These are phyloP conservation scores for Nepenthes alata DNA, from an alignment of 179 eudicot genomes.

Conservation along the genomic window DNA sequence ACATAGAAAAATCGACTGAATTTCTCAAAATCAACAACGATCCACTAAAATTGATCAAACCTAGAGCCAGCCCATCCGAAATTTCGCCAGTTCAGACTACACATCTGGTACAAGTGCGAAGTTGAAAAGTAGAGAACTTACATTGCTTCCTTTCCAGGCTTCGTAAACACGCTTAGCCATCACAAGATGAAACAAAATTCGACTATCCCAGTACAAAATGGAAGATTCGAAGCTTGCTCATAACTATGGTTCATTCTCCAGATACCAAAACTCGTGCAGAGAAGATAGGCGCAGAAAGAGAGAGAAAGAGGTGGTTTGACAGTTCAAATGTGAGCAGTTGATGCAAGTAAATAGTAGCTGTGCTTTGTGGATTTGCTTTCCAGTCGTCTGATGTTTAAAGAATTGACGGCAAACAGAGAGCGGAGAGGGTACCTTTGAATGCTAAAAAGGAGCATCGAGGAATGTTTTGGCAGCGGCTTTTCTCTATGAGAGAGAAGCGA, in stretches of 20 bases:
- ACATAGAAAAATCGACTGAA: not conserved
- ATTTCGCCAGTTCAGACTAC: not conserved
- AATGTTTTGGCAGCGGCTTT: too few species aligned
- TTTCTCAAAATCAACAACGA: constrained; percentile 10
- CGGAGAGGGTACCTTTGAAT: too few species aligned
- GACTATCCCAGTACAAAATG: constrained; percentile 9
- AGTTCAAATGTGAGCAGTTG: constrained; percentile 6
- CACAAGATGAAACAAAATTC: not conserved
- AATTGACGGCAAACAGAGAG: too few species aligned
- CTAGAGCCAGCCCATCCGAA: constrained; percentile 1
- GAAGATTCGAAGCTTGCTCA: constrained; percentile 14
- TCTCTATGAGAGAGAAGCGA: too few species aligned
- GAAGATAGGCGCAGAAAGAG: constrained; percentile 3
- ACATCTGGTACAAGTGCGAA: not conserved
- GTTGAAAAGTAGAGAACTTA: constrained; percentile 7
- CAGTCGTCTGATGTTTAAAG: not conserved
- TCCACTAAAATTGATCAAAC: constrained; percentile 4
- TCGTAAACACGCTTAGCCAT: constrained; percentile 34
- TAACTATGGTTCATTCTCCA: constrained; percentile 7
- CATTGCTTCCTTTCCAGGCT: constrained; percentile 46
- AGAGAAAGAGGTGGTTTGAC: constrained; percentile 19
- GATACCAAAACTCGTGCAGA: constrained; percentile 17
- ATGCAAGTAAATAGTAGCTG: constrained; percentile 7
- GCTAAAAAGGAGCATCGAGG: too few species aligned
- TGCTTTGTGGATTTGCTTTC: constrained; percentile 3